A percentile compares a stretch with the other conserved stretches of the same genome.
These are phyloP conservation scores for Emydomyces testavorans DNA, from an alignment of 2,329 filamentous ascomycete species.

Conservation along the genomic window DNA sequence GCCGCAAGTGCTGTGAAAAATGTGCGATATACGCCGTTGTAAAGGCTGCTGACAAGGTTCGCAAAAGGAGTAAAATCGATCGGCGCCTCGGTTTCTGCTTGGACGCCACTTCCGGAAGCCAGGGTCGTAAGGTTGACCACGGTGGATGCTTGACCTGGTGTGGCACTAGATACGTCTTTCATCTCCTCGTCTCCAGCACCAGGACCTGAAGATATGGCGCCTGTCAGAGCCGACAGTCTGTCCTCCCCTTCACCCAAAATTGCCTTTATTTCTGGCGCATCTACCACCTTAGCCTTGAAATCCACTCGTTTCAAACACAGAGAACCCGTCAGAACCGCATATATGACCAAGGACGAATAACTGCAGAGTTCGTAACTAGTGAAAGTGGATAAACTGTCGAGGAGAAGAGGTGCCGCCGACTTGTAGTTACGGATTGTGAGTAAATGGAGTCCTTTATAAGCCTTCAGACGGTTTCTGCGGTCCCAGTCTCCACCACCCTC, in stretches of 20 bases:
- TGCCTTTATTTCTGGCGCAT: slow-evolving; percentile 95
- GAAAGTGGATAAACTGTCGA: slow-evolving; percentile 95
- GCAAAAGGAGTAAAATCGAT: slow-evolving; percentile 84
- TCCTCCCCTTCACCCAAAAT: slow-evolving; percentile 85
- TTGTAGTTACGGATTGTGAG: slow-evolving; percentile 87
- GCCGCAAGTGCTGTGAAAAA: slow-evolving; percentile 84
- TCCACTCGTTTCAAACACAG: slow-evolving; percentile 92
- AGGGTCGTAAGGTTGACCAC: slow-evolving; percentile 82
- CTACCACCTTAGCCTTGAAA: slow-evolving; percentile 98
- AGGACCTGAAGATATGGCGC: slow-evolving; percentile 68
- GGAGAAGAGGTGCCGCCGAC: slow-evolving; percentile 77
- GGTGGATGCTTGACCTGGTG: slow-evolving; percentile 46
- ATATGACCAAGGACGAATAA: slow-evolving; percentile 88
- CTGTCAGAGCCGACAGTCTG: slow-evolving; percentile 69
- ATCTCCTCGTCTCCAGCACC: slow-evolving; percentile 65
- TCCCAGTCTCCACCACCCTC: slow-evolving; percentile 98
- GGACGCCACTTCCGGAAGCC: slow-evolving; percentile 51
- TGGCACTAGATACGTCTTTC: slow-evolving; percentile 41
- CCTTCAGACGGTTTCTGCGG: slow-evolving; percentile 93
- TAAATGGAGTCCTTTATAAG: slow-evolving; percentile 88
- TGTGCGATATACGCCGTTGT: slow-evolving; percentile 83
- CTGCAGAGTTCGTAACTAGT: slow-evolving; percentile 97
- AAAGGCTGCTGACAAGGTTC: slow-evolving; percentile 78
- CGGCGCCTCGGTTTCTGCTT: slow-evolving; percentile 65
- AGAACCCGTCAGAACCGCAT: slow-evolving; percentile 87